These are phyloP conservation scores for Coemansia sp. DNA, from an alignment of 192 early-diverging fungal species.

Conservation along the genomic window DNA sequence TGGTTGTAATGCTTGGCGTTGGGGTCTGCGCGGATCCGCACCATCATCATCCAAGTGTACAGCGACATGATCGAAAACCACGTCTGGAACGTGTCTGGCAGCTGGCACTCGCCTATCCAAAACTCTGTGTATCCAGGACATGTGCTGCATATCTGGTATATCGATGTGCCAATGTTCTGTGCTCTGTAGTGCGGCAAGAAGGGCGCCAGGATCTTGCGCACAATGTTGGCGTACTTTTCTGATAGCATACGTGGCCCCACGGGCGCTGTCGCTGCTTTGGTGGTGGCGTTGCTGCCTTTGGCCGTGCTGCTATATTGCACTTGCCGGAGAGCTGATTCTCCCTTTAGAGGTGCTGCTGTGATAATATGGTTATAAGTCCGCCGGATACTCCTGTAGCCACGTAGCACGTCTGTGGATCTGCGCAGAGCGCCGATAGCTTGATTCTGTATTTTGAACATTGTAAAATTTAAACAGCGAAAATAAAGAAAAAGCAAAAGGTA, in stretches of 20 bases:
- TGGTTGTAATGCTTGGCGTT: conserved; percentile 83
- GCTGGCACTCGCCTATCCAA: conserved; percentile 53
- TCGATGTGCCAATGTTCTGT: conserved; percentile 29
- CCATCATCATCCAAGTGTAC: conserved; percentile 94
- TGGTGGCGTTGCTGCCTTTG: background rate
- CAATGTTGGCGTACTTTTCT: conserved; percentile 17
- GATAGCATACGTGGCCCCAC: conserved; percentile 14
- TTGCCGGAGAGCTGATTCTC: background rate
- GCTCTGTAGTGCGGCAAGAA: conserved; percentile 51
- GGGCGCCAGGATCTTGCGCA: conserved; percentile 18
- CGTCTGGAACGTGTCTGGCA: conserved; percentile 90
- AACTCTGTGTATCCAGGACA: conserved; percentile 46
- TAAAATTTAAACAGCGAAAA: background rate
- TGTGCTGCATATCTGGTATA: conserved; percentile 38
- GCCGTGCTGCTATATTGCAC: background rate
- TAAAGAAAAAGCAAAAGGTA: background rate
- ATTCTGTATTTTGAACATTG: background rate
- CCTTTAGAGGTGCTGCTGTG: background rate
- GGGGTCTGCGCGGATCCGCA: conserved; percentile 71
- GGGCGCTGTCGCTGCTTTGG: background rate
- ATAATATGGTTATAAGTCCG: background rate
- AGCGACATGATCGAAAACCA: conserved; percentile 92
- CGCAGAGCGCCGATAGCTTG: background rate
- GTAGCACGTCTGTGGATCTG: background rate
- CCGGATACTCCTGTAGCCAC: background rate